These are phyloP conservation scores for Inga leiocalycina DNA, from an alignment of 306 rosid species.

Conservation along the genomic window DNA sequence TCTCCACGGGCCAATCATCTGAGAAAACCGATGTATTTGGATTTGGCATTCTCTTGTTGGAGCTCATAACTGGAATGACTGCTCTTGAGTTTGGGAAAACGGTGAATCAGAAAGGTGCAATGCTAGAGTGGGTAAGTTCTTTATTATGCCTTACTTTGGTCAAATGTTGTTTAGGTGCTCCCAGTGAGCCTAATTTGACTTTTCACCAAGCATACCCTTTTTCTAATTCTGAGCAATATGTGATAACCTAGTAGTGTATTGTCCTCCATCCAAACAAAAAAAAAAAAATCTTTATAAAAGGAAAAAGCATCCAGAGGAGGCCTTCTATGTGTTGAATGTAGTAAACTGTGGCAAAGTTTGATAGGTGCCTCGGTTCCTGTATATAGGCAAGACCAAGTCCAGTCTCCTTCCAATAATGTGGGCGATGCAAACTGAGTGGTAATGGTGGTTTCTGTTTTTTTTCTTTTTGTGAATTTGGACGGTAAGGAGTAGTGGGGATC, in stretches of 20 bases:
- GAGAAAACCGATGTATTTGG: slow-evolving; percentile 98
- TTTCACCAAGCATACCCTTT: background rate
- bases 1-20: slow-evolving; percentile 97
- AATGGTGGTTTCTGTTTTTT: background rate
- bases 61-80: slow-evolving; percentile 97
- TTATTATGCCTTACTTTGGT: slow-evolving; percentile 10
- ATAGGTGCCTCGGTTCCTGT: background rate
- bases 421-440: background rate
- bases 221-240: background rate
- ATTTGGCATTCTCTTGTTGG: slow-evolving; percentile 89
- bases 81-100: slow-evolving; percentile 92
- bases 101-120: slow-evolving; percentile 85
- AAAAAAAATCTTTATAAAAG: too few species aligned
- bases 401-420: background rate
- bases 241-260: background rate
- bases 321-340: background rate
- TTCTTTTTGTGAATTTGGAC: too few species aligned
- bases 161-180: background rate
- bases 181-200: background rate
- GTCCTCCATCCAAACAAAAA: background rate
- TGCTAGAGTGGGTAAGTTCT: slow-evolving; percentile 94
- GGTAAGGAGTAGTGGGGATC: too few species aligned
- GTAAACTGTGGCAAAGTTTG: background rate
- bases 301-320: background rate
- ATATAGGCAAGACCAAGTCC: background rate